These are phyloP conservation scores for Neospermospora avenae DNA, from an alignment of 2,329 filamentous ascomycete genomes.

Conservation along the genomic window DNA sequence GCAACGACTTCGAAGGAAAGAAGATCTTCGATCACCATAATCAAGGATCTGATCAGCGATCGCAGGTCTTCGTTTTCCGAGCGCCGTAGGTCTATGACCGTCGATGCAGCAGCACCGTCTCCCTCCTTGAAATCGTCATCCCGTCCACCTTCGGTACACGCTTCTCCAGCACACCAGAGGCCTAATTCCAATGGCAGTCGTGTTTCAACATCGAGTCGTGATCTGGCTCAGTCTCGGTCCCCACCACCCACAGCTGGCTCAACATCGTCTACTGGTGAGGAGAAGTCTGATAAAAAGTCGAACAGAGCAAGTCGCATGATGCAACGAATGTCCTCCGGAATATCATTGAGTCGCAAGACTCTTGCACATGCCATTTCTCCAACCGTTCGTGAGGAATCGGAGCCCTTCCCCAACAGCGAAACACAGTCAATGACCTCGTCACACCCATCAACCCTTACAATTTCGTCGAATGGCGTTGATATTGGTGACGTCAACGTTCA, in stretches of 20 bases:
- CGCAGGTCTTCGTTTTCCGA: slow-evolving; percentile 48
- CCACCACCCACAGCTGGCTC: slow-evolving; percentile 39
- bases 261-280: slow-evolving; percentile 42
- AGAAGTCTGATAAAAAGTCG: slow-evolving; percentile 53
- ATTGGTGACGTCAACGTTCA: slow-evolving; percentile 89
- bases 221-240: slow-evolving; percentile 31
- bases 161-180: slow-evolving; percentile 49
- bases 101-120: slow-evolving; percentile 41
- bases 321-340: slow-evolving; percentile 62
- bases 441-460: slow-evolving; percentile 21
- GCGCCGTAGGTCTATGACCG: slow-evolving; percentile 43
- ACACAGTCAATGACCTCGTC: slow-evolving; percentile 30
- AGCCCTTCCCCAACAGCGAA: slow-evolving; percentile 27
- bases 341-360: slow-evolving; percentile 41
- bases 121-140: slow-evolving; percentile 44
- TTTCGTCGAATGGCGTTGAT: slow-evolving; percentile 37
- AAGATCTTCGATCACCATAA: slow-evolving; percentile 57
- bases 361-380: slow-evolving; percentile 36
- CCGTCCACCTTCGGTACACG: slow-evolving; percentile 41
- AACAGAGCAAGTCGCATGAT: slow-evolving; percentile 47
- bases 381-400: slow-evolving; percentile 39
- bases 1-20: slow-evolving; percentile 37
- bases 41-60: slow-evolving; percentile 55
- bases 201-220: slow-evolving; percentile 40
- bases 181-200: slow-evolving; percentile 65